Conservation (phyloP, 805 yeast genomes). For the Grigorovia transvaalensis region DNA sequence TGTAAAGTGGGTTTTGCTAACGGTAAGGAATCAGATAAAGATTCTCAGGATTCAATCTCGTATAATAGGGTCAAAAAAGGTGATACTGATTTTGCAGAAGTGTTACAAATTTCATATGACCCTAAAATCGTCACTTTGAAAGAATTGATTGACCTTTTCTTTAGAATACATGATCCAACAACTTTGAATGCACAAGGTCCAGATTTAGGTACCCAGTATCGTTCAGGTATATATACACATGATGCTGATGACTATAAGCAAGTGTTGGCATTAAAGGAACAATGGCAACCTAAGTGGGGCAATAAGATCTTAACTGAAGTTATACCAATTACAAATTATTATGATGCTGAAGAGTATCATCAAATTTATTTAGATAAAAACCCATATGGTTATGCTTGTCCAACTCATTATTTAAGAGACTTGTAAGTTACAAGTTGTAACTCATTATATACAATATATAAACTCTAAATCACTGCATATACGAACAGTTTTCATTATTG, state of each 20-base stretch:
- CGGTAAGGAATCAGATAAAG: slow-evolving; percentile 46
- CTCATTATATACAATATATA: too few species aligned
- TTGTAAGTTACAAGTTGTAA: slow-evolving; percentile 13
- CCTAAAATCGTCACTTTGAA: slow-evolving; percentile 50
- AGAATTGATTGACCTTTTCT: slow-evolving; percentile 72
- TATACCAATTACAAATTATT: slow-evolving; percentile 57
- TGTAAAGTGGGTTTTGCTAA: slow-evolving; percentile 86
- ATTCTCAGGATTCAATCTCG: slow-evolving; percentile 23
- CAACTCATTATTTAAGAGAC: slow-evolving; percentile 71
- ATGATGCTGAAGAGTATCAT: slow-evolving; percentile 95
- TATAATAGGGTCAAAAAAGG: slow-evolving; percentile 72
- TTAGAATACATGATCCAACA: slow-evolving; percentile 92
- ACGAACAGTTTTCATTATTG: background rate
- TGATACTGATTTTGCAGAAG: slow-evolving; percentile 69
- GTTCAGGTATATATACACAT: slow-evolving; percentile 70
- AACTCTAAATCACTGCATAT: too few species aligned
- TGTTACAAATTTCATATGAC: slow-evolving; percentile 72
- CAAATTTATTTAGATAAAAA: slow-evolving; percentile 71
- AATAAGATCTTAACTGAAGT: slow-evolving; percentile 60
- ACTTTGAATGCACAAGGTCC: slow-evolving; percentile 75
- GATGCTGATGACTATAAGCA: slow-evolving; percentile 34
- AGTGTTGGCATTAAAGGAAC: slow-evolving; percentile 38
- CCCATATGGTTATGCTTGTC: slow-evolving; percentile 83
- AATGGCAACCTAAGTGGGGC: slow-evolving; percentile 60
- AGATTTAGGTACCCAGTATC: slow-evolving; percentile 81